Conservation (phyloP, 495 filamentous ascomycete genomes). For the Echria macrotheca region DNA sequence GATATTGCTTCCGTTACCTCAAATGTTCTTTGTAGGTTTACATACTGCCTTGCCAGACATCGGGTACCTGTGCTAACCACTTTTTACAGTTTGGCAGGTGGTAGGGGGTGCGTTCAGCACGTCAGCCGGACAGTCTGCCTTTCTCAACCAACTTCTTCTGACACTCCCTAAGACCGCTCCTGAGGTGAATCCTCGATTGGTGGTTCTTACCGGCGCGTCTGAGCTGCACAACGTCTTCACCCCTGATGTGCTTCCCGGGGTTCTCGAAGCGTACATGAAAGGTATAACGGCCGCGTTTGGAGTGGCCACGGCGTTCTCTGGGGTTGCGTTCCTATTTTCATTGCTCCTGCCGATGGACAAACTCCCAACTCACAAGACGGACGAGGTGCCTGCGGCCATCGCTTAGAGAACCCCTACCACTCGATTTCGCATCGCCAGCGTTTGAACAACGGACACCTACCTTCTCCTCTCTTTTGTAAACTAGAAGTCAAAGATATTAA, state of each 20-base stretch:
- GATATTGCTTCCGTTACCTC: conserved; percentile 16
- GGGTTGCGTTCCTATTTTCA: conserved; percentile 9
- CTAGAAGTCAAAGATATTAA: too few species aligned
- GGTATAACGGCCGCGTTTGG: conserved; percentile 41
- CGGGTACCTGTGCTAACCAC: too few species aligned
- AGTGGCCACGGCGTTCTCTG: conserved; percentile 27
- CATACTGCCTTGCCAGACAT: background rate
- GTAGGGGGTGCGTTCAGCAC: conserved; percentile 49
- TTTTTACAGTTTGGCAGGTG: conserved; percentile 38
- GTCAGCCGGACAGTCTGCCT: conserved; percentile 43
- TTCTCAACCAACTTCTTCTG: conserved; percentile 39
- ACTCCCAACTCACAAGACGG: too few species aligned
- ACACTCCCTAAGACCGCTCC: conserved; percentile 36
- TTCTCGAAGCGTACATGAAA: conserved; percentile 49
- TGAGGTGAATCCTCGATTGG: conserved; percentile 31
- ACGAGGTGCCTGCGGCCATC: too few species aligned
- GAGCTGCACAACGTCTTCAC: conserved; percentile 43
- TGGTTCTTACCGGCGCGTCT: conserved; percentile 48
- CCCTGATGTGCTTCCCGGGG: conserved; percentile 31
- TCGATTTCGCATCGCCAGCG: too few species aligned
- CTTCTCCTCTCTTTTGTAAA: too few species aligned
- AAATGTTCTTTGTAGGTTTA: conserved; percentile 41
- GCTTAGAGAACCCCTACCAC: too few species aligned
- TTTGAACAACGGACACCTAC: too few species aligned
- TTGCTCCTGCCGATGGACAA: too few species aligned